Percentiles rank a stretch among this genome's conserved stretches.
Conservation (phyloP, 192 early-diverging fungal genomes). For the Mortierella alpina region DNA sequence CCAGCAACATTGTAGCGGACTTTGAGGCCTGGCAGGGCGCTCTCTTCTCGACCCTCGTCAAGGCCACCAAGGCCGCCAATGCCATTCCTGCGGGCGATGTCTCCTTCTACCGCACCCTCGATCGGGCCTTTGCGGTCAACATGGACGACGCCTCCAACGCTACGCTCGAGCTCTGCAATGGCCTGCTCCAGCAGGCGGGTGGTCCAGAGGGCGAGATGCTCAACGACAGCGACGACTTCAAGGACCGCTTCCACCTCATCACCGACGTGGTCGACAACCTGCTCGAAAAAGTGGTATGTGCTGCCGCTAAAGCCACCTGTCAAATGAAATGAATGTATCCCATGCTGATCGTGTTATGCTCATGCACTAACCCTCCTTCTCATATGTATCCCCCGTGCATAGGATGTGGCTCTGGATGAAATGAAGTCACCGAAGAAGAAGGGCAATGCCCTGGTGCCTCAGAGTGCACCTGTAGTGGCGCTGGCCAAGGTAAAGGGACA, state of each 20-base stretch:
- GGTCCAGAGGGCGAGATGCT: constrained; percentile 22
- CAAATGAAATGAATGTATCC: neutral
- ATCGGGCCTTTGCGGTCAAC: constrained; percentile 63
- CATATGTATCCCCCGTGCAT: constrained; percentile 1
- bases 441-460: constrained; percentile 40
- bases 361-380: neutral
- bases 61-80: constrained; percentile 70
- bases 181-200: constrained; percentile 41
- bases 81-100: constrained; percentile 67
- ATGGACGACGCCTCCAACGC: constrained; percentile 38
- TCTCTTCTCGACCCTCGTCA: constrained; percentile 61
- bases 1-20: constrained; percentile 42
- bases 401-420: constrained; percentile 84
- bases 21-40: constrained; percentile 59
- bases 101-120: constrained; percentile 71
- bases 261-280: constrained; percentile 84
- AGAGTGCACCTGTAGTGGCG: constrained; percentile 63
- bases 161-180: constrained; percentile 42
- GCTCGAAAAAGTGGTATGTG: constrained; percentile 81
- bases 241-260: constrained; percentile 70
- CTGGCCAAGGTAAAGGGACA: constrained; percentile 30
- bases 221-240: constrained; percentile 73
- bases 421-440: constrained; percentile 62
- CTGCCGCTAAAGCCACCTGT: neutral
- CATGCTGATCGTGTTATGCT: neutral